phyloP scores from a whole-genome alignment of 177 flowering plant species.

The Tripterygium wilfordii region DNA sequence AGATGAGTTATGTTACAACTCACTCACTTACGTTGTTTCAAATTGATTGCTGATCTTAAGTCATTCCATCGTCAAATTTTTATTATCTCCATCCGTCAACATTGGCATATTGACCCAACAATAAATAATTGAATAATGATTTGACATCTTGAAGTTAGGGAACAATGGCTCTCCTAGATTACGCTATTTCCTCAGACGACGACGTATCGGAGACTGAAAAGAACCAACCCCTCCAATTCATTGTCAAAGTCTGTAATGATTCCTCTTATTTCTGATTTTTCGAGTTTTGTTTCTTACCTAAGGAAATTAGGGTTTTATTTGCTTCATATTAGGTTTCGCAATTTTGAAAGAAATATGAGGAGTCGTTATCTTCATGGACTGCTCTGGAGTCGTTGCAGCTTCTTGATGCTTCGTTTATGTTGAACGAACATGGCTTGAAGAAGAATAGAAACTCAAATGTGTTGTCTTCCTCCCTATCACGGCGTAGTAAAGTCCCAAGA shows the following conservation, averaged over 20 bases:
- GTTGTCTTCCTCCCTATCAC: conserved; percentile 28
- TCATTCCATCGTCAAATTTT: no score
- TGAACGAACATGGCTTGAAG: conserved; percentile 58
- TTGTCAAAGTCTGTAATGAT: neutral
- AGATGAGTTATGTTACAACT: no score
- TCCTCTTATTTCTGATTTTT: neutral
- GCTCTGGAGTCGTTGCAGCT: conserved; percentile 31
- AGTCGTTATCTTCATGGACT: no score
- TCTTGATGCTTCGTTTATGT: conserved; percentile 78
- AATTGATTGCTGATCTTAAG: no score
- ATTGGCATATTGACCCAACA: no score
- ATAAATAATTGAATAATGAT: no score
- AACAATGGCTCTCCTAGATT: conserved; percentile 66
- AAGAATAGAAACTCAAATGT: conserved; percentile 68
- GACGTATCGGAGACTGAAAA: conserved; percentile 22
- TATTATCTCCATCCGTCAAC: no score
- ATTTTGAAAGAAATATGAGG: neutral
- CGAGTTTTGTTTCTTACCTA: no score
- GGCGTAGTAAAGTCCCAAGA: conserved; percentile 56
- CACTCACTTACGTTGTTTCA: no score
- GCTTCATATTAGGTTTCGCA: no score
- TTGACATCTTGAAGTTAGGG: no score
- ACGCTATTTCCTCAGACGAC: conserved; percentile 55
- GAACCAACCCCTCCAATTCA: conserved; percentile 5
- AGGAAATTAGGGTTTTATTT: no score